Evolutionary conservation across 2,329 filamentous ascomycete species (phyloP).

Genomic region (Fusarium bactridioides): DNA sequence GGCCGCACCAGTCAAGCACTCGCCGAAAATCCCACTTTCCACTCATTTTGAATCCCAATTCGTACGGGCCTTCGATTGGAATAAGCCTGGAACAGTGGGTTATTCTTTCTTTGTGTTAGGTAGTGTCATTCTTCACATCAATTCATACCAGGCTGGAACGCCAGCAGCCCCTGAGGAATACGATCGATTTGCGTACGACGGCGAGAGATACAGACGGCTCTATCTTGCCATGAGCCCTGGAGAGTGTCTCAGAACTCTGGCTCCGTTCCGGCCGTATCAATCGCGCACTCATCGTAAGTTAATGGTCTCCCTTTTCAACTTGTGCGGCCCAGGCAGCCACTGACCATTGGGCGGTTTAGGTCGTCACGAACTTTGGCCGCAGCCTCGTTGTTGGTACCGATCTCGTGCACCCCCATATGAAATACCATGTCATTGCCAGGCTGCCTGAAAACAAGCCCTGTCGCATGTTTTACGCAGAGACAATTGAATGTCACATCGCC

Average conservation of each 20-base stretch:
- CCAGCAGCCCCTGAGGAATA: background rate
- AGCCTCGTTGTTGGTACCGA: background rate
- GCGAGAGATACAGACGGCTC: background rate
- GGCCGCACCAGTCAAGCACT: background rate
- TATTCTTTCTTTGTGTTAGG: fast-evolving
- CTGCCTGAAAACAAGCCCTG: background rate
- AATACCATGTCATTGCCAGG: background rate
- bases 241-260: background rate
- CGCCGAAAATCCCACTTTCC: background rate
- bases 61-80: background rate
- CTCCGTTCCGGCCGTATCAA: too few species aligned
- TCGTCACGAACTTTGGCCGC: background rate
- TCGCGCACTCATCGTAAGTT: too few species aligned
- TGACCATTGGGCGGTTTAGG: background rate
- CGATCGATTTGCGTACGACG: too few species aligned
- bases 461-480: background rate
- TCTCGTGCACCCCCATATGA: too few species aligned
- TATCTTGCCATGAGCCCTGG: background rate
- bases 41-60: fast-evolving
- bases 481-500: too few species aligned
- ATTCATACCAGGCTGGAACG: background rate
- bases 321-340: too few species aligned
- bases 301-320: too few species aligned
- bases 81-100: fast-evolving
- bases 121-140: fast-evolving